These are phyloP conservation scores for Neckera pumila DNA, from an alignment of 225 moss, liverwort and hornwort species.

Conservation along the genomic window DNA sequence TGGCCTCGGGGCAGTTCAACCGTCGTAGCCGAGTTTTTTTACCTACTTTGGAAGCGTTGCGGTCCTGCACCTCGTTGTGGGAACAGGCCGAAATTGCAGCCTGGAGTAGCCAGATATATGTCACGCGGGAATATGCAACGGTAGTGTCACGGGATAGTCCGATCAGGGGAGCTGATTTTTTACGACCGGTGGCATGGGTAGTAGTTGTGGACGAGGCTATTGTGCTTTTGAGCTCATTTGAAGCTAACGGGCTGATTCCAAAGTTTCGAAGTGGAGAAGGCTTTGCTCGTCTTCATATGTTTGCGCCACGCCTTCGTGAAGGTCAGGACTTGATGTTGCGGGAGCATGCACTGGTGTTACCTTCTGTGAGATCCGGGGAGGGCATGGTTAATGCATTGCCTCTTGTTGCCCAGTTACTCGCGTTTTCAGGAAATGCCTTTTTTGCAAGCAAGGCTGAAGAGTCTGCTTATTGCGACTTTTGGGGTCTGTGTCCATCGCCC, in stretches of 20 bases:
- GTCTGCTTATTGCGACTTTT: not conserved
- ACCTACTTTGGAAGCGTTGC: not conserved
- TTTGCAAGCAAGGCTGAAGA: not conserved
- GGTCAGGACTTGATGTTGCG: constrained; percentile 11
- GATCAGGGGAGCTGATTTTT: not conserved
- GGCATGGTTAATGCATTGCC: not conserved
- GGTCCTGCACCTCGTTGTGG: not conserved
- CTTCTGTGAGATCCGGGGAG: not conserved
- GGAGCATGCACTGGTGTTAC: not conserved
- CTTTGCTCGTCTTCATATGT: not conserved
- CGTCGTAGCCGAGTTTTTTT: not conserved
- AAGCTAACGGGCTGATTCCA: not conserved
- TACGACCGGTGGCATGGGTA: constrained; percentile 22
- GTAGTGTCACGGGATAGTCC: not conserved
- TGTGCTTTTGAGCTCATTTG: constrained; percentile 16
- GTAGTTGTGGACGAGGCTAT: not conserved
- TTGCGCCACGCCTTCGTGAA: constrained; percentile 7
- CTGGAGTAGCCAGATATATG: constrained; percentile 9
- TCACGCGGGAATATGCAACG: constrained; percentile 9
- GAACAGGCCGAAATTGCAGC: not conserved
- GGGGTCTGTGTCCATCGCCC: constrained; percentile 12
- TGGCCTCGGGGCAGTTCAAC: not conserved
- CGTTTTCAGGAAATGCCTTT: constrained; percentile 13
- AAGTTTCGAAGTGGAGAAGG: not conserved
- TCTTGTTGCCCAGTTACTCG: not conserved